Base-by-base conservation (phyloP, 768 basidiomycete genomes). In the Trichaptum fuscoviolaceum region DNA sequence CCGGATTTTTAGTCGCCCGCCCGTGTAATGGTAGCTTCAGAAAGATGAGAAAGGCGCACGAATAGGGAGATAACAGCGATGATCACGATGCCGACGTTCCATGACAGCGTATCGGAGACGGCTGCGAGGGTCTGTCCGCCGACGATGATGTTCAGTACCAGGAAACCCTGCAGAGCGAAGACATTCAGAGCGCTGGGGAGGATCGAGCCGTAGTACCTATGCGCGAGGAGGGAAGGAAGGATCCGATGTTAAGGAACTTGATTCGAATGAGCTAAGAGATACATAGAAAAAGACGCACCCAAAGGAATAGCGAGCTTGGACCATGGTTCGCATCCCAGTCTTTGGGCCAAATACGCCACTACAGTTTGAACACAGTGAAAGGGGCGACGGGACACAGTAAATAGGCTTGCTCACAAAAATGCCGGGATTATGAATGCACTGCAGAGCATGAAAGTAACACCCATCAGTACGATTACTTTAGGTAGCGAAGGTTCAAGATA, bases 241-340 rank as follows among this genome's bases (percentile, higher is more conserved):
- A 36, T 52, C 8, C 30, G 8, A 3, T 52, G 42, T 52, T 52
- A 52, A 20, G 42, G 10, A 52, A 3, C 20, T 12, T 52, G 42
- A 20, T 12, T 30, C 30, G 30, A 30, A 8, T 30, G 8, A 30
- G 30, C 8, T 30, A 3, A n/a, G n/a, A n/a, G 25, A 36, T 0
- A 60, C 12, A 12, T 26, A 36, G 1, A 7, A 57, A 0, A 30
- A 35, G 7, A 65, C 74, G 0, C 63, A 83, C 81, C 84, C 84
- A 76, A 83, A 84, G 0, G 81, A 82, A 69, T 82, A 87, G 24
- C 86, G 77, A 0, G 83, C 78, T 63, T 84, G 80, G 8, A 85
- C 80, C 85, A 87, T 87, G 17, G 84, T 82, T n/a, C 86, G 79
- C 71, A 80, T 81, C 1, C 86, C 86, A 1, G 84, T 72, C 66